A percentile compares a stretch with the other conserved stretches of the same genome.
Evolutionary conservation across 164 flowering plant genomes (phyloP).

Genomic region (Taxillus chinensis): DNA sequence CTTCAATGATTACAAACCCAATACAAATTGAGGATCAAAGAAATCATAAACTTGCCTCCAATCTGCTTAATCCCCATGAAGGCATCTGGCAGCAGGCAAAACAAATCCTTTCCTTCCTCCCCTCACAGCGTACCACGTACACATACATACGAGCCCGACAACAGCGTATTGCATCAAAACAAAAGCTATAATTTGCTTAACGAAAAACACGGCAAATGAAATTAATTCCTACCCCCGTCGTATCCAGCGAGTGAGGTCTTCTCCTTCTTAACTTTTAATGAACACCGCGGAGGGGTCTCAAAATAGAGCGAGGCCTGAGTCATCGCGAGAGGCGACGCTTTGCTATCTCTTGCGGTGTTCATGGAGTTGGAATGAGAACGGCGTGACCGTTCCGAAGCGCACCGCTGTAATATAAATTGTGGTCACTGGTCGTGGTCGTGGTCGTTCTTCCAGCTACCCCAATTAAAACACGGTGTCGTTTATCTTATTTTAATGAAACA

Average conservation of each 20-base stretch:
- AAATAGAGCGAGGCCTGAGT: conserved; percentile 27
- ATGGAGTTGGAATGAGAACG: too few species aligned
- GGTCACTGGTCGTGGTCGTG: too few species aligned
- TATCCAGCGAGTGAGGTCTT: conserved; percentile 51
- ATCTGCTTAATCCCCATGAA: conserved; percentile 93
- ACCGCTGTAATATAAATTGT: too few species aligned
- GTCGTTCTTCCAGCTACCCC: too few species aligned
- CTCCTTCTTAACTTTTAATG: conserved; percentile 61
- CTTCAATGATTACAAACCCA: background rate
- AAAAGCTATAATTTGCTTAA: background rate
- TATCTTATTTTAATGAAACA: too few species aligned
- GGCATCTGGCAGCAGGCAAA: conserved; percentile 67
- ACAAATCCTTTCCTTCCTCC: conserved; percentile 96
- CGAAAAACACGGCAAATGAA: background rate
- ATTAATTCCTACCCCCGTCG: conserved; percentile 31
- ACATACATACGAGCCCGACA: background rate
- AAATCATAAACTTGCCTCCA: conserved; percentile 45
- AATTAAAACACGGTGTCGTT: too few species aligned
- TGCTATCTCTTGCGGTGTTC: too few species aligned
- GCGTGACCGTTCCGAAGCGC: too few species aligned
- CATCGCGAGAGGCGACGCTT: too few species aligned
- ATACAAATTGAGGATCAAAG: background rate
- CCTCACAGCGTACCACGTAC: conserved; percentile 67
- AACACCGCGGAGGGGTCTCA: conserved; percentile 38
- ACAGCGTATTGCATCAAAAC: background rate